These are phyloP conservation scores for Neoscytalidium dimidiatum DNA, from an alignment of 2,329 filamentous ascomycete genomes.

Conservation along the genomic window DNA sequence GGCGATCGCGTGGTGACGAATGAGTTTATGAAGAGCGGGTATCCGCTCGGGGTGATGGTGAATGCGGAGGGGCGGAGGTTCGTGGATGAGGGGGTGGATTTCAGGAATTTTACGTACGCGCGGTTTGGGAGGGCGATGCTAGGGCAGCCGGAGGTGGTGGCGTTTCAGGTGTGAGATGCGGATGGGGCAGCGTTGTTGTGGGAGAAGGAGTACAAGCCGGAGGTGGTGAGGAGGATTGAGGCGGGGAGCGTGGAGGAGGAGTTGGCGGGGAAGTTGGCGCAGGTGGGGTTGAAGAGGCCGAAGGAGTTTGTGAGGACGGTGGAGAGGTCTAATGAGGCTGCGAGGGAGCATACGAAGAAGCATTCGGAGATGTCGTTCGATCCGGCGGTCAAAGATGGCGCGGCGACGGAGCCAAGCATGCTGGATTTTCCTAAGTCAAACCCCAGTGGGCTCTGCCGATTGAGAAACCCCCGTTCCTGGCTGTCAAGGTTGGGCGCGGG, in stretches of 20 bases:
- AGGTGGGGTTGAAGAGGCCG: constrained; percentile 50
- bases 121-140: constrained; percentile 65
- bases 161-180: constrained; percentile 67
- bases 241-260: constrained; percentile 57
- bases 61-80: constrained; percentile 62
- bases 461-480: constrained; percentile 59
- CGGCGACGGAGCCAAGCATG: constrained; percentile 59
- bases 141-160: constrained; percentile 57
- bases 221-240: constrained; percentile 56
- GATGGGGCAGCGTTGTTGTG: constrained; percentile 56
- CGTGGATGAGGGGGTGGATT: constrained; percentile 66
- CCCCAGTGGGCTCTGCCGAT: constrained; percentile 66
- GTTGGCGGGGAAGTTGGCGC: constrained; percentile 53
- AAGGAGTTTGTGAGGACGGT: constrained; percentile 55
- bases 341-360: constrained; percentile 49
- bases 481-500: constrained; percentile 65
- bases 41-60: constrained; percentile 66
- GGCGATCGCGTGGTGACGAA: constrained; percentile 64
- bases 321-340: constrained; percentile 60
- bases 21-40: constrained; percentile 69
- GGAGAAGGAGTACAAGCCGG: constrained; percentile 63
- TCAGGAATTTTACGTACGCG: constrained; percentile 69
- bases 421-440: constrained; percentile 63
- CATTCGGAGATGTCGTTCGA: constrained; percentile 54
- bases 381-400: constrained; percentile 61